Evolutionary conservation across 805 yeast genomes (phyloP), one percentile per base, ranked within the genome.

Genomic region (Candida chilensis): DNA sequence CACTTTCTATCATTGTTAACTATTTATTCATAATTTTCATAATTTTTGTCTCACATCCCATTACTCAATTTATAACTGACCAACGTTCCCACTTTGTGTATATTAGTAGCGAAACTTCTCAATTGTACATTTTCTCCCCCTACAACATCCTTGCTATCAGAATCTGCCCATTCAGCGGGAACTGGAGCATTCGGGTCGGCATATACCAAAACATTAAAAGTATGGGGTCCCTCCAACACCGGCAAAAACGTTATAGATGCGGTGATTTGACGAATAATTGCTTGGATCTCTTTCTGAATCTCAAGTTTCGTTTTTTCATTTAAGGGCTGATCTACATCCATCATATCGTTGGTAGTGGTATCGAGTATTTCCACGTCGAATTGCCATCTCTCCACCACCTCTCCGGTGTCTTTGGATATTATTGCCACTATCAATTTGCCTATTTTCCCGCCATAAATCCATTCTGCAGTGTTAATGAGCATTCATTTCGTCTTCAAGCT

Each of bases 181-280:
- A 81, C 78, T 30, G 66, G 66, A 3, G 78, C 71, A 22, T 58
- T 56, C 1, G 80, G 78, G 40, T 79, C 82, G 0, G 95, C 82
- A 45, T 79, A 81, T 0, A 87, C 95, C 31, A 86, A 57, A 1
- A 88, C 90, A 44, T 82, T 86, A 52, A 88, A 86, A 0, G 95
- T 83, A 45, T 79, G 74, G 9, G 65, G 64, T 13, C 66, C 74
- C 8, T 71, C 73, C 17, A 88, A 55, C 16, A 79, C 67, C 0
- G 97, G 97, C 24, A 88, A 62, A 47, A 87, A 86, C 0, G 95
- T 74, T 2, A 83, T 84, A 25, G 92, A 78, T 0, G 95, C 85
- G 0, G 95, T 85, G 30, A 88, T 82, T 42, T 88, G 96, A 31
- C 96, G 70, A 24, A 88, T 75, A 5, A 88, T 77, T 0, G 86